Conservation (phyloP, 2,329 filamentous ascomycete species). For the Hortaea werneckii region DNA sequence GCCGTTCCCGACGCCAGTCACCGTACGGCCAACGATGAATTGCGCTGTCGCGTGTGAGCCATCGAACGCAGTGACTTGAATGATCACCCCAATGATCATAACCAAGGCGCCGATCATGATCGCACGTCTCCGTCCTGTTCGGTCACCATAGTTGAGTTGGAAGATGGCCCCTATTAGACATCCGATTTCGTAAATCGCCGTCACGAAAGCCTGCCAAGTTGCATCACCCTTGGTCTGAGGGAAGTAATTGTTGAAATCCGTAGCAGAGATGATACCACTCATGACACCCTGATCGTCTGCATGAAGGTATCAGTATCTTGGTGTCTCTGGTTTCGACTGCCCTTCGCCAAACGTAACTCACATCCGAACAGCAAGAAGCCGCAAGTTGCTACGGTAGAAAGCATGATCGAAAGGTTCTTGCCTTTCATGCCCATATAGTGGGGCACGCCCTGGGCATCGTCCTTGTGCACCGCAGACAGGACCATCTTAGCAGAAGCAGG, state of each 20-base stretch:
- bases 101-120: slow-evolving; percentile 33
- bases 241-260: slow-evolving; percentile 26
- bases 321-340: slow-evolving; percentile 2
- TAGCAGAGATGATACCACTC: slow-evolving; percentile 28
- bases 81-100: slow-evolving; percentile 35
- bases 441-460: slow-evolving; percentile 25
- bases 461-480: slow-evolving; percentile 10
- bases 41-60: slow-evolving; percentile 33
- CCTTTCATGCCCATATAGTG: slow-evolving; percentile 51
- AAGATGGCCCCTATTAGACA: slow-evolving; percentile 33
- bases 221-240: slow-evolving; percentile 31
- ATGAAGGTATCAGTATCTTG: background rate
- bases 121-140: slow-evolving; percentile 32
- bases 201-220: slow-evolving; percentile 42
- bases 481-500: slow-evolving; percentile 7
- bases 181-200: slow-evolving; percentile 46
- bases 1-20: slow-evolving; percentile 46
- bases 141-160: slow-evolving; percentile 30
- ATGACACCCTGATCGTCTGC: slow-evolving; percentile 8
- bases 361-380: slow-evolving; percentile 42
- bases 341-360: background rate
- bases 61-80: slow-evolving; percentile 28
- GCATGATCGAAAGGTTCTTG: slow-evolving; percentile 43
- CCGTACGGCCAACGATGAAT: slow-evolving; percentile 43
- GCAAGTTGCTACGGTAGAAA: slow-evolving; percentile 55